Conservation (phyloP, 768 basidiomycete species). For the Pulveroboletus sp. region DNA sequence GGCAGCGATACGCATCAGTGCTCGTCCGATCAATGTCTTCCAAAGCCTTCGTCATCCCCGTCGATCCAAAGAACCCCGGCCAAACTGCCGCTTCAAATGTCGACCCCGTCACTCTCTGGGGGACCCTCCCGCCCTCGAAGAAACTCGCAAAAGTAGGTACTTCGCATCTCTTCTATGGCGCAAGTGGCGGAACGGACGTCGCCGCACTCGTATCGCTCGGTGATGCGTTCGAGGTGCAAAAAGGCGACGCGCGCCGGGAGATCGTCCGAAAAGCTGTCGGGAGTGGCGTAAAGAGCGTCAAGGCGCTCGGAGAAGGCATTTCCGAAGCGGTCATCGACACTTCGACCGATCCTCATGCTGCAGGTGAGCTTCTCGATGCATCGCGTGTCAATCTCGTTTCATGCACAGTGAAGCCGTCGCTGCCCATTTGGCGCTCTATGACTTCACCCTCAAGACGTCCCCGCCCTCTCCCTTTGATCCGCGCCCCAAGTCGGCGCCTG, state of each 20-base stretch:
- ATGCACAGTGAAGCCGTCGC: slow-evolving; percentile 59
- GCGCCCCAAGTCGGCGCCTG: slow-evolving; percentile 46
- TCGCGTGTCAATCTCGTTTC: neutral
- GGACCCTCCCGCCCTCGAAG: slow-evolving; percentile 41
- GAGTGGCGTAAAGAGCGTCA: slow-evolving; percentile 66
- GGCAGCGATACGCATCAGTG: slow-evolving; percentile 21
- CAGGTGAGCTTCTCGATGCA: slow-evolving; percentile 42
- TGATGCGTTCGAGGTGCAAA: slow-evolving; percentile 46
- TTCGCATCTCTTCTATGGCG: slow-evolving; percentile 61
- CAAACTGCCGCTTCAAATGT: slow-evolving; percentile 32
- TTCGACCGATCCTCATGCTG: slow-evolving; percentile 67
- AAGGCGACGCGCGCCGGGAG: slow-evolving; percentile 51
- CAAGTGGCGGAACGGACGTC: slow-evolving; percentile 37
- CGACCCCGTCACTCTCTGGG: slow-evolving; percentile 51
- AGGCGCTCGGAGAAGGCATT: slow-evolving; percentile 53
- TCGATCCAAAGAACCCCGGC: slow-evolving; percentile 44
- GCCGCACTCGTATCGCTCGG: slow-evolving; percentile 59
- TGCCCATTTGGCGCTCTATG: slow-evolving; percentile 68
- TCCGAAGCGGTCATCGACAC: slow-evolving; percentile 63
- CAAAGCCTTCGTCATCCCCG: slow-evolving; percentile 54
- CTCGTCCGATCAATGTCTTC: slow-evolving; percentile 44
- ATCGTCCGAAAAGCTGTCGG: slow-evolving; percentile 68
- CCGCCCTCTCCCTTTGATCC: slow-evolving; percentile 66
- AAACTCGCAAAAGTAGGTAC: slow-evolving; percentile 60
- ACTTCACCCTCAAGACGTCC: slow-evolving; percentile 74